phyloP scores from a whole-genome alignment of 805 yeast species.

The Wickerhamomyces xylosicus region DNA sequence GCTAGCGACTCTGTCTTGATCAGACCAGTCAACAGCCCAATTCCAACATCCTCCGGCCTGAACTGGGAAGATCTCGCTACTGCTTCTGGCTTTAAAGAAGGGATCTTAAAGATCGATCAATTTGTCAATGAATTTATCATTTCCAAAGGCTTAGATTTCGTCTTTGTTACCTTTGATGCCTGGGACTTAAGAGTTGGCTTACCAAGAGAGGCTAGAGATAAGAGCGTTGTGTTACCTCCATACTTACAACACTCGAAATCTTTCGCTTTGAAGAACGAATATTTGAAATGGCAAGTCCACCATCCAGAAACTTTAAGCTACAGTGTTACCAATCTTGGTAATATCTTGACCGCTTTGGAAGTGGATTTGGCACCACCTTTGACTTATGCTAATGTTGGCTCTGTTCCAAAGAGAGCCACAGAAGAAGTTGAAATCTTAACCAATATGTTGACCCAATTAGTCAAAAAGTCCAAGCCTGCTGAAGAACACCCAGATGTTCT shows the following conservation, averaged over 20 bases:
- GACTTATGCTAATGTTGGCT: slow-evolving; percentile 8
- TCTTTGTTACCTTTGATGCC: slow-evolving; percentile 55
- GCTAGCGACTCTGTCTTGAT: slow-evolving; percentile 38
- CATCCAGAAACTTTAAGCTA: slow-evolving; percentile 37
- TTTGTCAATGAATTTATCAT: slow-evolving; percentile 35
- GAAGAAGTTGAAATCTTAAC: slow-evolving; percentile 36
- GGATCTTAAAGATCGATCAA: slow-evolving; percentile 43
- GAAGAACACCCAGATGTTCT: slow-evolving; percentile 46
- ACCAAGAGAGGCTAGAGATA: slow-evolving; percentile 74
- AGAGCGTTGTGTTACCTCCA: slow-evolving; percentile 58
- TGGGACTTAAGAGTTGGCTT: slow-evolving; percentile 71
- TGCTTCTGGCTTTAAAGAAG: slow-evolving; percentile 54
- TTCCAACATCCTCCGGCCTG: slow-evolving; percentile 45
- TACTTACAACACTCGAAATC: slow-evolving; percentile 67
- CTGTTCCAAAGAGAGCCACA: slow-evolving; percentile 29
- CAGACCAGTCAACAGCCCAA: slow-evolving; percentile 56
- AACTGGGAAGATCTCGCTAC: slow-evolving; percentile 52
- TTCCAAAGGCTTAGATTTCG: slow-evolving; percentile 37
- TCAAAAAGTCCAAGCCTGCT: slow-evolving; percentile 33
- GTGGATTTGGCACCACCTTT: slow-evolving; percentile 16
- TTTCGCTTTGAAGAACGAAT: slow-evolving; percentile 71
- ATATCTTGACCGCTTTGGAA: slow-evolving; percentile 20
- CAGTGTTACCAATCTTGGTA: slow-evolving; percentile 19
- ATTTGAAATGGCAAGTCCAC: slow-evolving; percentile 56
- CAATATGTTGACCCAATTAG: slow-evolving; percentile 34